Evolutionary conservation across 2,329 filamentous ascomycete species (phyloP), one percentile per base, ranked within the genome.

Genomic region (Neonectria punicea): DNA sequence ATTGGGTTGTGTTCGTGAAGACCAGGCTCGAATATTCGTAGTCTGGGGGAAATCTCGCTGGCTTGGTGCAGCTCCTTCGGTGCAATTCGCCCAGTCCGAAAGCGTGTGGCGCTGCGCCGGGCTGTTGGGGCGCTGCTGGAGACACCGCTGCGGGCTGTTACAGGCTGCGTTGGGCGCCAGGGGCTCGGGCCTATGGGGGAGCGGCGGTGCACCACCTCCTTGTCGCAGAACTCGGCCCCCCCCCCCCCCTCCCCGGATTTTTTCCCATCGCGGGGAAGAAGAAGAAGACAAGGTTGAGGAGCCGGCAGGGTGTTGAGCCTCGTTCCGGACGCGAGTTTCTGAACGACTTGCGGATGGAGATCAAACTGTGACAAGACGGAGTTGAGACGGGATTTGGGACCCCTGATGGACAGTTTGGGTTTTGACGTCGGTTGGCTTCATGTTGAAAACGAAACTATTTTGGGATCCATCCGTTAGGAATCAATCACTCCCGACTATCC

Each of bases 61-160:
- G 25, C 28, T 32, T 32, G 32, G 14, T 16, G 25, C 18, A 13
- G 18, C 34, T 55, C 22, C 32, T 20, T 20, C 22, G 25, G 61
- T 54, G 49, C 51, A 11, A 63, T 63, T 58, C 61, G 61, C 53
- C 60, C 28, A 43, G 22, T 9, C 16, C 22, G 53, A 44, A n/a
- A 55, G 43, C 36, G 50, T 59, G 61, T 63, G 55, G 61, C 61
- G 61, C 18, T 44, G 61, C 34, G 39, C 54, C 54, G 50, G 55
- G 47, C 53, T 63, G 53, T 44, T 41, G 53, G 60, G 53, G 53
- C 59, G 59, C 36, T 30, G 11, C 43, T 28, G 50, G 28, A 22
- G 18, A 13, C 32, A 28, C 16, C 22, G 57, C 39, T 46, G 32
- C 22, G 32, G 50, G 58, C 28, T 49, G 58, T 32, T 53, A 49